phyloP scores from a whole-genome alignment of 2,329 filamentous ascomycete genomes.

The Didymella exigua region DNA sequence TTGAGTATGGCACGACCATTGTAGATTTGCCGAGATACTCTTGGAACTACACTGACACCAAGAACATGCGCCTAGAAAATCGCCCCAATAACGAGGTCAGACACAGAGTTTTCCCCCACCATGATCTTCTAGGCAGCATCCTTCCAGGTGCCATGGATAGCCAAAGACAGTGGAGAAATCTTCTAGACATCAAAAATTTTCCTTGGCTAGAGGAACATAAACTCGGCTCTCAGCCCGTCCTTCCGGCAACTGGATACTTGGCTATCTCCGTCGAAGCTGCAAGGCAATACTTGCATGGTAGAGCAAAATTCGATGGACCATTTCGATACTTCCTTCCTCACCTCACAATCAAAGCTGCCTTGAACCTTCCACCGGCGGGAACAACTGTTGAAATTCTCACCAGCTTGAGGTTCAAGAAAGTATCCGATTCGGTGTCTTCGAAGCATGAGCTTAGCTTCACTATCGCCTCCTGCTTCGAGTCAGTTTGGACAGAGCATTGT shows the following conservation, averaged over 20 bases:
- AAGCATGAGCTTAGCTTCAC: background rate
- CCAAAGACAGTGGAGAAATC: background rate
- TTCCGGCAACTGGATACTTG: conserved; percentile 30
- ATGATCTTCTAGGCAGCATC: conserved; percentile 22
- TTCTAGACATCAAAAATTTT: conserved; percentile 22
- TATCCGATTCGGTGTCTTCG: background rate
- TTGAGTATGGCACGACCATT: background rate
- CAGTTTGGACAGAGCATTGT: background rate
- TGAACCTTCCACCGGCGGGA: background rate
- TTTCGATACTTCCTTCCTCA: background rate
- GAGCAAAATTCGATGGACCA: background rate
- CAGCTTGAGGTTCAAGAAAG: background rate
- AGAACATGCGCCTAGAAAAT: conserved; percentile 15
- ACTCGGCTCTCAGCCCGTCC: conserved; percentile 21
- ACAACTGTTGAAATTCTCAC: background rate
- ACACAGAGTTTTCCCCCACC: conserved; percentile 26
- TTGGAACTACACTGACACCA: conserved; percentile 18
- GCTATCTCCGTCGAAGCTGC: conserved; percentile 16
- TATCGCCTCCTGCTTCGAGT: background rate
- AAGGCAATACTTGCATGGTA: background rate
- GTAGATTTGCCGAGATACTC: conserved; percentile 19
- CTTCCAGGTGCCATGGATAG: background rate
- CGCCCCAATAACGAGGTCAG: conserved; percentile 9
- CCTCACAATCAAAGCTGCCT: background rate
- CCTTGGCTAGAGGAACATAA: conserved; percentile 55